Percentiles rank a stretch among this genome's conserved stretches.
Conservation (phyloP, 2,329 filamentous ascomycete species). For the Trichoderma afroharzianum region DNA sequence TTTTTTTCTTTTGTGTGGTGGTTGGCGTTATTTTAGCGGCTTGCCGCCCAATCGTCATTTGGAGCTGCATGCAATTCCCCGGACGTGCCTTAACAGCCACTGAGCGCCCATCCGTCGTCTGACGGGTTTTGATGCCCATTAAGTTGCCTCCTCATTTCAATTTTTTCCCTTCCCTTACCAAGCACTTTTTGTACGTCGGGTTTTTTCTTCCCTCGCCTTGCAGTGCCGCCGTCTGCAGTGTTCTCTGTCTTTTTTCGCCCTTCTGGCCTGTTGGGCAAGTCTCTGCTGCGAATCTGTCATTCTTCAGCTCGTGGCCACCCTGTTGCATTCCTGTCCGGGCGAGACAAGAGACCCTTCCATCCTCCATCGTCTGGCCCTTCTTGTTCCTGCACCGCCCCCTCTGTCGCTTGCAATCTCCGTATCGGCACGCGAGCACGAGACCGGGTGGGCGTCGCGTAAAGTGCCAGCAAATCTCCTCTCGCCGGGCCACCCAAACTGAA, state of each 20-base stretch:
- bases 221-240: not conserved
- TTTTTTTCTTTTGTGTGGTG: not conserved
- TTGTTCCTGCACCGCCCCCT: constrained; percentile 15
- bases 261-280: not conserved
- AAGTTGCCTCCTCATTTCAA: constrained; percentile 14
- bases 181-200: not conserved
- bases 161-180: not conserved
- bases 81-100: constrained; percentile 8
- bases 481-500: not conserved
- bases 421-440: constrained; percentile 19
- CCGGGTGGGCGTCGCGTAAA: constrained; percentile 16
- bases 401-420: constrained; percentile 13
- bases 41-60: constrained; percentile 6
- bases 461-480: constrained; percentile 6
- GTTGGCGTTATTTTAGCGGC: constrained; percentile 3
- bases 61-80: constrained; percentile 9
- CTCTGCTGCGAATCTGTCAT: not conserved
- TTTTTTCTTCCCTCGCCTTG: not conserved
- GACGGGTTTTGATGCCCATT: constrained; percentile 16
- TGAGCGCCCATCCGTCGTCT: constrained; percentile 7
- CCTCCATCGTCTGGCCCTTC: not conserved
- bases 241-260: not conserved
- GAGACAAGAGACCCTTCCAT: not conserved
- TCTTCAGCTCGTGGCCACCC: not conserved
- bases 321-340: constrained; percentile 1